Percentiles rank a stretch among this genome's conserved stretches.
Evolutionary conservation across 352 stramenopile species (phyloP).

Genomic region (Pythium aristosporum): DNA sequence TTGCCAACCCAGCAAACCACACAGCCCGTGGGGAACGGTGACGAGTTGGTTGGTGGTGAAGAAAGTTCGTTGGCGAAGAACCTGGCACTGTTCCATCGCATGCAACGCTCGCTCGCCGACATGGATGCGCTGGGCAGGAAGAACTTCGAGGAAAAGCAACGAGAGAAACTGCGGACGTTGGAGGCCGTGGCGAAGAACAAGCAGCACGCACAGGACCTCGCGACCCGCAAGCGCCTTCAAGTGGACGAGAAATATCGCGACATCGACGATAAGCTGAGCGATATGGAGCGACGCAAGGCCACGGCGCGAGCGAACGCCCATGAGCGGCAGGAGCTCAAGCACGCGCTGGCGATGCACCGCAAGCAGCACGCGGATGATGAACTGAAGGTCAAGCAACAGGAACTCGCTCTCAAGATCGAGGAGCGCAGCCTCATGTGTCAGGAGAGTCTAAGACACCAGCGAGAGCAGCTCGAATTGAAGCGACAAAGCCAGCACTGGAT

Average conservation of each 20-base stretch:
- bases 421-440: slow-evolving; percentile 24
- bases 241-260: slow-evolving; percentile 19
- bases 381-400: slow-evolving; percentile 27
- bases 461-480: slow-evolving; percentile 11
- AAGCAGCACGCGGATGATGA: slow-evolving; percentile 20
- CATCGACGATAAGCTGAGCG: not conserved
- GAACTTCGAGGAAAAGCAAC: slow-evolving; percentile 34
- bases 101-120: slow-evolving; percentile 34
- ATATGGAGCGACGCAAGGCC: slow-evolving; percentile 8
- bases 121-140: slow-evolving; percentile 39
- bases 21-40: not conserved
- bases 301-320: not conserved
- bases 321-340: slow-evolving; percentile 12
- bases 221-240: slow-evolving; percentile 1
- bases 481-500: not conserved
- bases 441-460: not conserved
- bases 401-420: slow-evolving; percentile 24
- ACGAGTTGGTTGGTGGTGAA: slow-evolving; percentile 10
- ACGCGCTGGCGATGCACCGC: slow-evolving; percentile 11
- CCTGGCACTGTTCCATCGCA: slow-evolving; percentile 35
- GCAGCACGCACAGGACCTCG: slow-evolving; percentile 14
- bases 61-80: slow-evolving; percentile 27
- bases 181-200: slow-evolving; percentile 38
- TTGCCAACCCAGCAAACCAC: too few relatives aligned
- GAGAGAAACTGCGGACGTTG: slow-evolving; percentile 29